These are phyloP conservation scores for Chytriomyces confervae DNA, from an alignment of 192 early-diverging fungal genomes.

Conservation along the genomic window DNA sequence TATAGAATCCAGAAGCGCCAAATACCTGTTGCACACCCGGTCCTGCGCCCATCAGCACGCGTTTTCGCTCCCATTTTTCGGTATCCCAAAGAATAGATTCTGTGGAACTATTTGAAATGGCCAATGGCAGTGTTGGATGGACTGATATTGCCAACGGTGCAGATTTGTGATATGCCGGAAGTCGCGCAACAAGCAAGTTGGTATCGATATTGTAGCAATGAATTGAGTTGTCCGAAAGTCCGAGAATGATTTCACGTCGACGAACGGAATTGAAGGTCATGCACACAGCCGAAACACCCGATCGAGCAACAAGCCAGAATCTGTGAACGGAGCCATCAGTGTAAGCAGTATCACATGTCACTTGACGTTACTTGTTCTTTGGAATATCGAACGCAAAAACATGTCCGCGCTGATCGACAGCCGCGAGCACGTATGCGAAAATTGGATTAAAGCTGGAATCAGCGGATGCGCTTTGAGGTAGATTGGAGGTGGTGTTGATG, in stretches of 20 bases:
- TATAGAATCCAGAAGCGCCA: background rate
- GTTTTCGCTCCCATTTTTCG: conserved; percentile 54
- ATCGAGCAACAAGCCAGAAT: conserved; percentile 51
- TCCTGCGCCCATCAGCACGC: conserved; percentile 47
- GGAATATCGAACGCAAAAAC: conserved; percentile 53
- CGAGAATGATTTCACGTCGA: conserved; percentile 53
- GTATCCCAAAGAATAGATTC: conserved; percentile 63
- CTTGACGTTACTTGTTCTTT: conserved; percentile 49
- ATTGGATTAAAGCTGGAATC: background rate
- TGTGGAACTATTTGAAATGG: conserved; percentile 40
- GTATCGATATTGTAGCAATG: conserved; percentile 64
- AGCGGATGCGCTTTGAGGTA: background rate
- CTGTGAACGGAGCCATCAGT: conserved; percentile 20
- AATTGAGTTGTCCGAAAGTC: conserved; percentile 50
- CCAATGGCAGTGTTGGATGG: conserved; percentile 48
- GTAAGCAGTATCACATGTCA: background rate
- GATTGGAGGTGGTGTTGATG: background rate
- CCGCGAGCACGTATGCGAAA: conserved; percentile 40
- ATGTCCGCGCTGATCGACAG: conserved; percentile 56
- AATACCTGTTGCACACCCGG: conserved; percentile 47
- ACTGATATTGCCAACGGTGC: conserved; percentile 40
- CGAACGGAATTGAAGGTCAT: conserved; percentile 53
- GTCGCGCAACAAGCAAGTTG: conserved; percentile 51
- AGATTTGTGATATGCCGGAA: conserved; percentile 47
- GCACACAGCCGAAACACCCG: conserved; percentile 51